Conservation (phyloP, 2,329 filamentous ascomycete species). For the Venturia nashicola region DNA sequence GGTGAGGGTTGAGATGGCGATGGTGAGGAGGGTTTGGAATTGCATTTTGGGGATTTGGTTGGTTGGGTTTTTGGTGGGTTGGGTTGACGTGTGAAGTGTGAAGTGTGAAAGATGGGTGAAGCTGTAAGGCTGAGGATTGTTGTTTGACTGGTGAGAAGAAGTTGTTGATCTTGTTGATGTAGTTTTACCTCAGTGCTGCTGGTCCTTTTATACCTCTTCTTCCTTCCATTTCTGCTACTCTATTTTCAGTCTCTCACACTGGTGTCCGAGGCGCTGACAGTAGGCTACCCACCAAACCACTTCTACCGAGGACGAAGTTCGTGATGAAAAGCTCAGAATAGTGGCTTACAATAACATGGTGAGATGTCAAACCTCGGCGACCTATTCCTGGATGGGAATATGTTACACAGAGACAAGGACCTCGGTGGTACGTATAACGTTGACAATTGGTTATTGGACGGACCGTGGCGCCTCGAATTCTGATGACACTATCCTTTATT, state of each 20-base stretch:
- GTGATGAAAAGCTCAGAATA: background rate
- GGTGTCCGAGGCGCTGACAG: background rate
- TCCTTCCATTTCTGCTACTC: background rate
- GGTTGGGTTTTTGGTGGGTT: background rate
- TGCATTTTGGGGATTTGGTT: conserved; percentile 4
- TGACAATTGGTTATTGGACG: background rate
- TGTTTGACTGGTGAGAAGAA: background rate
- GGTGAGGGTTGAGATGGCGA: conserved; percentile 4
- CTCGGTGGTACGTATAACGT: background rate
- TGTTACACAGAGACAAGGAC: background rate
- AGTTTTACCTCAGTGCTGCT: background rate
- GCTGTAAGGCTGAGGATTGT: background rate
- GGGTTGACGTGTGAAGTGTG: background rate
- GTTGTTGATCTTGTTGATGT: background rate
- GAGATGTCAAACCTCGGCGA: background rate
- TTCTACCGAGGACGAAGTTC: background rate
- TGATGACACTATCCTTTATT: background rate
- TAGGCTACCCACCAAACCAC: background rate
- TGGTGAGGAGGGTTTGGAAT: conserved; percentile 2
- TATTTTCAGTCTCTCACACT: background rate
- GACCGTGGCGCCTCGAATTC: background rate
- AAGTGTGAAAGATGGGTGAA: background rate
- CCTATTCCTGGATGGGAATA: background rate
- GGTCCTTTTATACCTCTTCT: background rate
- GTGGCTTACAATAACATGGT: background rate